Conservation (phyloP, 257 asterid species). For the Cordia subcordata region DNA sequence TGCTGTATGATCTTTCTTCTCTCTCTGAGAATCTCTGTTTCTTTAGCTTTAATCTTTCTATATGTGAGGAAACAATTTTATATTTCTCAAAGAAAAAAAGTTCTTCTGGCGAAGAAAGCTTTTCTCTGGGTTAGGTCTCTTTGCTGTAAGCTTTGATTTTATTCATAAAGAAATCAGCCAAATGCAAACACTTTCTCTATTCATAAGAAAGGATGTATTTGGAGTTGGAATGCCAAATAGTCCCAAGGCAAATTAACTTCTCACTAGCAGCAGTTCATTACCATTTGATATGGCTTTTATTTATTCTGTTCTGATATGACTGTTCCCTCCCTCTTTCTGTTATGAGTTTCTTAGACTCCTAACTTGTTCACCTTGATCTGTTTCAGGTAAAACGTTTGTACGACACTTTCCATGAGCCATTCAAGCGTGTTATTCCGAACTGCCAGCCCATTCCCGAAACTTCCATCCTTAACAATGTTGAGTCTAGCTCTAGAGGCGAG, state of each 20-base stretch:
- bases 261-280: too few relatives aligned
- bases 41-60: too few relatives aligned
- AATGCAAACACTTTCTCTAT: too few relatives aligned
- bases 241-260: too few relatives aligned
- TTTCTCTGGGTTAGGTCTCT: too few relatives aligned
- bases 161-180: too few relatives aligned
- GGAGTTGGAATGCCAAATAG: too few relatives aligned
- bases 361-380: background rate
- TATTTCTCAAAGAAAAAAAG: too few relatives aligned
- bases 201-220: too few relatives aligned
- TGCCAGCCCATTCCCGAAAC: constrained; percentile 30
- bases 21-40: background rate
- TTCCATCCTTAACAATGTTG: constrained; percentile 25
- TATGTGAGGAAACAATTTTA: too few relatives aligned
- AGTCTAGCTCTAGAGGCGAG: constrained; percentile 32
- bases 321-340: background rate
- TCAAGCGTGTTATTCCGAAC: constrained; percentile 66
- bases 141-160: too few relatives aligned
- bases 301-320: background rate
- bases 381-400: constrained; percentile 80
- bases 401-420: constrained; percentile 91
- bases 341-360: background rate
- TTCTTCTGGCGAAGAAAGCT: too few relatives aligned
- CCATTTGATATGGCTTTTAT: background rate
- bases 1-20: constrained; percentile 2